Evolutionary conservation across 805 yeast species (phyloP), one percentile per base, ranked within the genome.

Genomic region (Pichia ethanolica): DNA sequence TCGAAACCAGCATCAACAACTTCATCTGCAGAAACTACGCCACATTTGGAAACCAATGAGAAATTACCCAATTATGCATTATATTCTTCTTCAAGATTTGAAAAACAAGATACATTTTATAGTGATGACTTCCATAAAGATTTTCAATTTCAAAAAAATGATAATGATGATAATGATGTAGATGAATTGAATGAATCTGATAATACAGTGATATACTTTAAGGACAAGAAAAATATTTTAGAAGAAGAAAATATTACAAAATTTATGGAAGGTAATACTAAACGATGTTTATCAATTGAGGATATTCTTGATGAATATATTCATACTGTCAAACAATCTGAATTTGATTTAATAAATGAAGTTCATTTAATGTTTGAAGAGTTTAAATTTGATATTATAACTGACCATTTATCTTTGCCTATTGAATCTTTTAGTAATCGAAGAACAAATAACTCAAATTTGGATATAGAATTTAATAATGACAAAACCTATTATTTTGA

Each of bases 381-480:
- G 32, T 47, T 46, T 12, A 47, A 50, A 30, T 50, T 50, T 44
- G 53, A 50, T 33, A 35, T 50, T 5, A 44, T 50, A 14, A 34
- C 47, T 8, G 44, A 46, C 28, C 45, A 46, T 28, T 36, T 50
- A 25, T 33, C 45, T 13, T 10, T 27, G 13, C 37, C 46, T 7
- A 11, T 30, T 3, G 39, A 46, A 10, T 27, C 39, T 6, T 12
- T 13, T 14, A 14, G 20, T 27, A 33, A 32, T 35, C 13, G 36
- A 35, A 8, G 28, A 27, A 13, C n/a, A 33, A 42, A 13, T 14
- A 35, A 12, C 7, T 26, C 7, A 14, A 9, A 27, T 30, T 27
- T 25, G 5, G 40, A 20, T 5, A 11, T 9, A 5, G 34, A 39
- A 20, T 6, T 4, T 7, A 12, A 7, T 9, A 28, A 20, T 20